Conservation (phyloP, 176 grass and related monocot species). For the Panicum miliaceum region DNA sequence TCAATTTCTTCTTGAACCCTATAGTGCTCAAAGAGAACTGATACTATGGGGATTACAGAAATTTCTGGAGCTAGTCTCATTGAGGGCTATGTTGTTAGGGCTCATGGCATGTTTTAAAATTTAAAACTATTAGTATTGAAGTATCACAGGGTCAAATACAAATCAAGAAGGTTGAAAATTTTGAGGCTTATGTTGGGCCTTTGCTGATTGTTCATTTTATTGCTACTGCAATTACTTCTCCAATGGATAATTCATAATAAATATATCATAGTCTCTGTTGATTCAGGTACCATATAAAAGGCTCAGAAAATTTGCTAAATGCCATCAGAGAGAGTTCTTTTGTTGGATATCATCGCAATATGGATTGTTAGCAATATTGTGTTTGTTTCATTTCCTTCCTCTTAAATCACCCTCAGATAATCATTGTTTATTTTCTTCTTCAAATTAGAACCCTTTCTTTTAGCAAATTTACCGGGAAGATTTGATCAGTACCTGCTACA, state of each 20-base stretch:
- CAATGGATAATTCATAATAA: not conserved
- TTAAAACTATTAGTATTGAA: not conserved
- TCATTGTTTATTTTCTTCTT: not conserved
- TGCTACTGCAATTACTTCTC: not conserved
- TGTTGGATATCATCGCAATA: constrained; percentile 16
- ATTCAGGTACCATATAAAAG: not conserved
- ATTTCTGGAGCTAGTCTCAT: constrained; percentile 13
- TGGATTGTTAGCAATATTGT: constrained; percentile 3
- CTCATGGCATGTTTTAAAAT: constrained; percentile 11
- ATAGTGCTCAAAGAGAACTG: constrained; percentile 21
- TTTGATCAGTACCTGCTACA: not conserved
- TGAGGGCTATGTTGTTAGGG: not conserved
- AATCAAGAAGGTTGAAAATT: not conserved
- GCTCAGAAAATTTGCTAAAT: not conserved
- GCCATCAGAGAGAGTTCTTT: not conserved
- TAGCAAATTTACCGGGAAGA: constrained; percentile 26
- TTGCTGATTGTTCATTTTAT: constrained; percentile 3
- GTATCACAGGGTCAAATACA: constrained; percentile 15
- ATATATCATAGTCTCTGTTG: constrained; percentile 12
- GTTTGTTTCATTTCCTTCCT: constrained; percentile 19
- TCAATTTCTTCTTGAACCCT: constrained; percentile 13
- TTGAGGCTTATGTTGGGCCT: not conserved
- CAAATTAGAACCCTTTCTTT: constrained; percentile 13
- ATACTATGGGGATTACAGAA: not conserved
- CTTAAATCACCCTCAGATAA: not conserved